Evolutionary conservation across 768 basidiomycete species (phyloP).

Genomic region (Chalciporus chontae): DNA sequence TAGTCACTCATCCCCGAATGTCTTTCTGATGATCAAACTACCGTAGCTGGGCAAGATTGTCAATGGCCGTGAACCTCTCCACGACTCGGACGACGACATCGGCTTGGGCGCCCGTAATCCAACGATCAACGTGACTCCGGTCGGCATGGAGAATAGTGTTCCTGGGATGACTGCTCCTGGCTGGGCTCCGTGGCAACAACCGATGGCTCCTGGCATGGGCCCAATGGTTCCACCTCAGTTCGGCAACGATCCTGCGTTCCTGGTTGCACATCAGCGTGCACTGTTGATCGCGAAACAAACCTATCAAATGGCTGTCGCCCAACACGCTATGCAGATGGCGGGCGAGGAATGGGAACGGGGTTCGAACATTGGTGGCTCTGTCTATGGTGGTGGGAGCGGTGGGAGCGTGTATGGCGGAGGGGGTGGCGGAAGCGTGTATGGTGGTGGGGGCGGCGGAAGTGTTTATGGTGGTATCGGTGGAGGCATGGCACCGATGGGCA

Average conservation of each 20-base stretch:
- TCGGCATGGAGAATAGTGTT: constrained; percentile 30
- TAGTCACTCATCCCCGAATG: background rate
- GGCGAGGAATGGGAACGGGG: constrained; percentile 89
- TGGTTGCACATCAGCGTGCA: constrained; percentile 83
- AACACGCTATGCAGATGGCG: constrained; percentile 86
- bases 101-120: constrained; percentile 11
- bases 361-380: constrained; percentile 46
- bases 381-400: constrained; percentile 36
- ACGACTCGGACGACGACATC: constrained; percentile 45
- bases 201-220: constrained; percentile 22
- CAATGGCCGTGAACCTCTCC: constrained; percentile 69
- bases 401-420: constrained; percentile 48
- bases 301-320: constrained; percentile 86
- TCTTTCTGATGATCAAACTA: constrained; percentile 5
- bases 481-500: constrained; percentile 37
- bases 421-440: constrained; percentile 31
- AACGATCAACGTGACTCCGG: constrained; percentile 37
- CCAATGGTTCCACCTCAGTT: constrained; percentile 40
- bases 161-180: constrained; percentile 32
- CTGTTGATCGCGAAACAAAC: constrained; percentile 86
- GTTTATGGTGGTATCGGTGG: constrained; percentile 41
- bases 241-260: constrained; percentile 50
- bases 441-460: constrained; percentile 39
- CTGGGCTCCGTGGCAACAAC: constrained; percentile 30
- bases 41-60: constrained; percentile 81